phyloP scores from a whole-genome alignment of 768 basidiomycete genomes.

The Tylopilus subfusipes region DNA sequence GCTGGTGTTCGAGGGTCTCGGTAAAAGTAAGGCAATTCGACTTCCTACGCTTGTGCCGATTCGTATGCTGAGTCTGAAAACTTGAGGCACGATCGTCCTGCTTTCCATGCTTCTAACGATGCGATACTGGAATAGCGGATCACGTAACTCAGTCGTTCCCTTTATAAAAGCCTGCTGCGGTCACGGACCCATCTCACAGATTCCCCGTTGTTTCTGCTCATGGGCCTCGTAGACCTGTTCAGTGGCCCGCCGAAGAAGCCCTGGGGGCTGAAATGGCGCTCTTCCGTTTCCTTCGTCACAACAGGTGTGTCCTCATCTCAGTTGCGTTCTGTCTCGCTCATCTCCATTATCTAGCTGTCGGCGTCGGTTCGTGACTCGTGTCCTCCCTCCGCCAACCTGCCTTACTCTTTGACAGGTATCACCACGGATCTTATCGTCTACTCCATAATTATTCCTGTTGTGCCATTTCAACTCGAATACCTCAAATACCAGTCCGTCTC shows the following conservation, averaged over 20 bases:
- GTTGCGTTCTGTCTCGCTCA: constrained; percentile 1
- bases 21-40: too few relatives aligned
- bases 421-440: constrained; percentile 57
- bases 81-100: too few relatives aligned
- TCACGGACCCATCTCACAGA: too few relatives aligned
- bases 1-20: too few relatives aligned
- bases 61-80: too few relatives aligned
- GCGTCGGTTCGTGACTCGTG: constrained; percentile 38
- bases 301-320: constrained; percentile 28
- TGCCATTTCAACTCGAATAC: constrained; percentile 57
- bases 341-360: constrained; percentile 38
- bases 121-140: too few relatives aligned
- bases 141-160: too few relatives aligned
- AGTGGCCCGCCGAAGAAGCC: constrained; percentile 23
- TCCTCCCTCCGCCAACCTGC: too few relatives aligned
- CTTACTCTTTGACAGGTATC: constrained; percentile 26
- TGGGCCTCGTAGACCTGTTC: neutral
- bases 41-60: too few relatives aligned
- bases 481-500: constrained; percentile 47
- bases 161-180: too few relatives aligned
- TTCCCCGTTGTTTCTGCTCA: too few relatives aligned
- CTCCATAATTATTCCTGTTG: constrained; percentile 58
- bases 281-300: constrained; percentile 56
- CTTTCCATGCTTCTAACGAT: too few relatives aligned
- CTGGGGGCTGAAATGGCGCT: constrained; percentile 52